Base-by-base conservation (phyloP, 73 alveolate genomes). In the Vitrella brassicaformis region DNA sequence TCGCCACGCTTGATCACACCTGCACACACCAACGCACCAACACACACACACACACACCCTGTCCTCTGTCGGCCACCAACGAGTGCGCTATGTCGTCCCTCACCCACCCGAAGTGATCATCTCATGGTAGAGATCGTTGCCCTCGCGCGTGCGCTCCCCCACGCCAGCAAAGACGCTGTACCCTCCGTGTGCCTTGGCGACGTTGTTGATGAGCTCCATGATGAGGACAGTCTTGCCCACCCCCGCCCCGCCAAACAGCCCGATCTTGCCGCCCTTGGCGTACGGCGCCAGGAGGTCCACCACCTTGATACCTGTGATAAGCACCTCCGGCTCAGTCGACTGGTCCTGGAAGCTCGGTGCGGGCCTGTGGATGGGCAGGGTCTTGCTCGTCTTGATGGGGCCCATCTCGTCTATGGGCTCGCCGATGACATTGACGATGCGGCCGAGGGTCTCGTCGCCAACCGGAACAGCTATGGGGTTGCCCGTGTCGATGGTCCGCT, bases 141-240 rank as follows among this genome's bases (percentile, higher is more conserved):
- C 94, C 74, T 88, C 94, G 45, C 94, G 85, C 46, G 94, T 88
- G 67, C 94, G 80, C 78, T 88, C 94, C 28, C 97, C 98, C 82
- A 93, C 98, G 25, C 98, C 98, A 22, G 98, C 98, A 85, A 93
- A 93, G 83, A 93, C 98, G 73, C 97, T 90, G 87, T 92, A 93
- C 67, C 98, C 98, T 47, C 98, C 98, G 78, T 82, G 89, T 75
- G 66, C 67, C 71, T 84, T 86, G 69, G 98, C 97, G 68, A 94
- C 97, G 88, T 94, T 94, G 89, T 94, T 93, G 82, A 92, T 94
- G 75, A 94, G 93, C 81, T 92, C 97, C 96, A 92, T 90, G 90
- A 93, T 93, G 67, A 93, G 92, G 89, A 94, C 97, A 67, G 98
- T 92, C 86, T 94, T 92, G 67, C 98, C 98, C 88, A 94, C 98